Evolutionary conservation across 371 early-diverging fungal genomes (phyloP).

Genomic region (Apophysomyces variabilis): DNA sequence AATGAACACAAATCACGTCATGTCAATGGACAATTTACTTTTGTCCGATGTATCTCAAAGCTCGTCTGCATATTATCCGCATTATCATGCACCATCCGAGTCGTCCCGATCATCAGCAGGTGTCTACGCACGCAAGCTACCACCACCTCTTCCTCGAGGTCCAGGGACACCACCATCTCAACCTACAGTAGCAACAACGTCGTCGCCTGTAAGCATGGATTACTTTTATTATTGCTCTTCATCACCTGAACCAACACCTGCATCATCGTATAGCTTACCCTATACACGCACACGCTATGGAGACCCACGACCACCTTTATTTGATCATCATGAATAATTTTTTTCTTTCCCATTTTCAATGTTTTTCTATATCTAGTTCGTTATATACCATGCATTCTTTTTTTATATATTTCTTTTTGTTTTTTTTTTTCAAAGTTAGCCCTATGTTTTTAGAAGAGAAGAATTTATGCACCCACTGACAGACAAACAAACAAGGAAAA

Average conservation of each 20-base stretch:
- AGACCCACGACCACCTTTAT: neutral
- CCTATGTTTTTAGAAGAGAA: constrained; percentile 11
- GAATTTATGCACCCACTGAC: constrained; percentile 6
- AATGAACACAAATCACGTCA: constrained; percentile 12
- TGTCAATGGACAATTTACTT: constrained; percentile 6
- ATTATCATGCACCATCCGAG: constrained; percentile 5
- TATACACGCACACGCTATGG: constrained; percentile 5
- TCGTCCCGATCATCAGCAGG: constrained; percentile 8
- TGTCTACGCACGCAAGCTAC: neutral
- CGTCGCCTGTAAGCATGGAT: neutral
- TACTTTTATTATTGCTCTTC: constrained; percentile 5
- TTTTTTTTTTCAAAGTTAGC: neutral
- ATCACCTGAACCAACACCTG: constrained; percentile 6
- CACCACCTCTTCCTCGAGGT: neutral
- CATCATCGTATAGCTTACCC: neutral
- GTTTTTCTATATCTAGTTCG: neutral
- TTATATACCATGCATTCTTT: constrained; percentile 1
- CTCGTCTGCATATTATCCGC: constrained; percentile 6
- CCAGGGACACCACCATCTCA: neutral
- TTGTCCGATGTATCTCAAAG: neutral
- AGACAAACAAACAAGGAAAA: neutral
- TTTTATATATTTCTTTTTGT: neutral
- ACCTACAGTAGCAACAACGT: neutral
- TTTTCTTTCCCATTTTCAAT: neutral
- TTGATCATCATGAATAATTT: constrained; percentile 2